Percentiles rank a stretch among this genome's conserved stretches.
Conservation (phyloP, 805 yeast genomes). For the Wickerhamiella azyma region DNA sequence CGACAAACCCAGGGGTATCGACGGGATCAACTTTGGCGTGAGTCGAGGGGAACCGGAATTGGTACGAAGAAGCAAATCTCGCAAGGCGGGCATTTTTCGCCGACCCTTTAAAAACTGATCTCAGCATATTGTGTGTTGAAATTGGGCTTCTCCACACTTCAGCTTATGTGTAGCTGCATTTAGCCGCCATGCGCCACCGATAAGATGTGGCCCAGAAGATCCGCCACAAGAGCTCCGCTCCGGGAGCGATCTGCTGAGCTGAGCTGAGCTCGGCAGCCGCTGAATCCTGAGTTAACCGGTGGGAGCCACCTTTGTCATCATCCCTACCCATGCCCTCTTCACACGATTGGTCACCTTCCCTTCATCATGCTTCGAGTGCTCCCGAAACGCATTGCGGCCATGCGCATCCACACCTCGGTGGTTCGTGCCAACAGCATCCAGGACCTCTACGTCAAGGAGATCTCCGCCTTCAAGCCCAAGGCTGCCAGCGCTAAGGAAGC, state of each 20-base stretch:
- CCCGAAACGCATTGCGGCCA: slow-evolving; percentile 10
- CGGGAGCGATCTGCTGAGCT: too few species aligned
- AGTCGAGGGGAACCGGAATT: slow-evolving; percentile 18
- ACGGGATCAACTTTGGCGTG: slow-evolving; percentile 24
- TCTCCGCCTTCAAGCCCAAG: slow-evolving; percentile 79
- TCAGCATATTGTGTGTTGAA: too few species aligned
- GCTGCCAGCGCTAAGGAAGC: slow-evolving; percentile 61
- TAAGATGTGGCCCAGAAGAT: too few species aligned
- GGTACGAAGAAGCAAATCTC: background rate
- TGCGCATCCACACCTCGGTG: slow-evolving; percentile 20
- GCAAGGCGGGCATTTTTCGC: too few species aligned
- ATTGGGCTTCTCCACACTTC: too few species aligned
- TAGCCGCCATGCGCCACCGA: too few species aligned
- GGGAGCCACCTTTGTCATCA: background rate
- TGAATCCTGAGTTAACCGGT: background rate
- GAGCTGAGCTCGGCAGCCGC: too few species aligned
- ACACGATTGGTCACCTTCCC: background rate
- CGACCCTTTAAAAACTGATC: too few species aligned
- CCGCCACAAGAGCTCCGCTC: too few species aligned
- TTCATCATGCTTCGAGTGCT: slow-evolving; percentile 11
- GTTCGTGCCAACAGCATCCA: slow-evolving; percentile 45
- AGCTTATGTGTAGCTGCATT: too few species aligned
- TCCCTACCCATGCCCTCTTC: background rate
- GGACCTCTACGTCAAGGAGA: slow-evolving; percentile 75
- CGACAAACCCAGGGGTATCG: slow-evolving; percentile 27